Evolutionary conservation across 1,139 yeast genomes (phyloP), one percentile per base, ranked within the genome.

Genomic region (Taphrina wiesneri): DNA sequence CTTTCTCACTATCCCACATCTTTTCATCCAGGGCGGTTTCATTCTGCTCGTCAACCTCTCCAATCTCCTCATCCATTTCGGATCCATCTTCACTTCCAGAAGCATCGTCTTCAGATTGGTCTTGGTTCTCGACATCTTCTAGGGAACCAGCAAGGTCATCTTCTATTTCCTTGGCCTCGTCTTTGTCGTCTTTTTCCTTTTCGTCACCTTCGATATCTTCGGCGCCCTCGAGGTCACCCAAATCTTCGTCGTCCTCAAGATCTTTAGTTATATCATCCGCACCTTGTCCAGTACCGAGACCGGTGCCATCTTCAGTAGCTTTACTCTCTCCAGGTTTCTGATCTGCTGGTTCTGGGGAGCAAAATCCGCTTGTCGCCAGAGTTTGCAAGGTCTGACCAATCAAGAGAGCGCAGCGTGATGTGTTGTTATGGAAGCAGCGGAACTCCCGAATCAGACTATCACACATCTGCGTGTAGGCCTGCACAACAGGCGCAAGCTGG

Each of bases 1-100:
- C 83, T 15, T 88, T 88, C 75, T 92, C 91, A 73, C 91, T 98
- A 73, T 93, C 96, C 99, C 99, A 93, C 97, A 93, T 90, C 78
- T 93, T 93, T 72, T 95, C 99, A 75, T 95, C 99, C 61, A 93
- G 85, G 4, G 96, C 96, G 76, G 92, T 90, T 1, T 97, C 97
- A 80, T 93, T 98, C 68, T 88, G 80, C 67, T 90, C 95, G 74
- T 91, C 96, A 49, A 92, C 80, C 72, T 91, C 90, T 70, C 95
- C 98, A 65, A 92, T 82, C 73, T 91, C 95, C 72, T 93, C 98
- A 72, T 92, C 97, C 68, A 91, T 75, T 1, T 83, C 85, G 2
- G 83, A 83, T 77, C 95, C 98, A 65, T 92, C 82, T 73, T 91
- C 95, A 71, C 92, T 98, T 72, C 92, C 97, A 68, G 91, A 75